phyloP scores from a whole-genome alignment of 371 early-diverging fungal genomes.

The Mucor indicus region DNA sequence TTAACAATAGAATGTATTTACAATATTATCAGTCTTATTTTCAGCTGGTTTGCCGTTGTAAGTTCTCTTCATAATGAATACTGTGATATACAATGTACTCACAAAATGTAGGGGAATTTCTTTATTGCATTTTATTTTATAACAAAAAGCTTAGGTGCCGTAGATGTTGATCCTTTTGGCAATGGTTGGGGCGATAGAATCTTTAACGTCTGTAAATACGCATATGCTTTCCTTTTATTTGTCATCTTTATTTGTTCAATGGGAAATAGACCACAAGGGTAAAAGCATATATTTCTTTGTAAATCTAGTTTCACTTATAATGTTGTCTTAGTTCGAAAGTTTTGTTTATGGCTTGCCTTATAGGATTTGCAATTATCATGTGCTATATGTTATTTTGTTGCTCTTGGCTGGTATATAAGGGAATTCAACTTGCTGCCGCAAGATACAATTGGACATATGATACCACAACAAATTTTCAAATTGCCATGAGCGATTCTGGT shows the following conservation, averaged over 20 bases:
- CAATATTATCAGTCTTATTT: slow-evolving; percentile 67
- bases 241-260: slow-evolving; percentile 71
- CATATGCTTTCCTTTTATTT: slow-evolving; percentile 67
- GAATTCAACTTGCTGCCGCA: slow-evolving; percentile 37
- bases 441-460: slow-evolving; percentile 21
- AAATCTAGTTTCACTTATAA: neutral
- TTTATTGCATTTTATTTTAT: slow-evolving; percentile 78
- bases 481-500: slow-evolving; percentile 38
- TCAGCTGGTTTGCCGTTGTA: slow-evolving; percentile 81
- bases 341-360: slow-evolving; percentile 36
- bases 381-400: slow-evolving; percentile 42
- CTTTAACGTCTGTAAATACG: slow-evolving; percentile 48
- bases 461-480: slow-evolving; percentile 26
- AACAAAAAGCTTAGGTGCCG: slow-evolving; percentile 41
- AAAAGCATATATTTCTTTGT: slow-evolving; percentile 12
- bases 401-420: slow-evolving; percentile 48
- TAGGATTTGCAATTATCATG: slow-evolving; percentile 43
- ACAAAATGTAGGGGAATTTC: slow-evolving; percentile 74
- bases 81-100: slow-evolving; percentile 38
- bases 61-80: slow-evolving; percentile 25
- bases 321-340: slow-evolving; percentile 29
- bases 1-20: slow-evolving; percentile 71
- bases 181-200: slow-evolving; percentile 41
- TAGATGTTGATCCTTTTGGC: slow-evolving; percentile 55
- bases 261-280: slow-evolving; percentile 87